A percentile compares a stretch with the other conserved stretches of the same genome.
Evolutionary conservation across 768 basidiomycete species (phyloP).

Genomic region (Lyophyllum decastes): DNA sequence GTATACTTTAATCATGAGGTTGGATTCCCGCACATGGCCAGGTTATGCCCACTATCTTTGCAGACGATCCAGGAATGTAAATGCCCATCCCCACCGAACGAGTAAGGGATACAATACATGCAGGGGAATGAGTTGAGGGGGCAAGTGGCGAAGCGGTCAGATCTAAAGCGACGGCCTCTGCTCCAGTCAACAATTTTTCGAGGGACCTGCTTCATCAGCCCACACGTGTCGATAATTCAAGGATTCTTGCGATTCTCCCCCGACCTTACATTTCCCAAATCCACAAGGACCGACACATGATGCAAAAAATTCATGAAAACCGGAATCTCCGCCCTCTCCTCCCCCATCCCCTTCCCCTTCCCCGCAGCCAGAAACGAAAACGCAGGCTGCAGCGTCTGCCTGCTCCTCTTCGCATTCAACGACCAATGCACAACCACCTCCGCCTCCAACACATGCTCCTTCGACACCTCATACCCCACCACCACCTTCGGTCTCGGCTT

Average conservation of each 20-base stretch:
- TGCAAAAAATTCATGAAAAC: neutral
- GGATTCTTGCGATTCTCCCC: neutral
- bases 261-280: neutral
- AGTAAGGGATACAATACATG: too few relatives aligned
- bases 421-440: neutral
- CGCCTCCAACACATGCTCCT: neutral
- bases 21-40: neutral
- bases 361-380: neutral
- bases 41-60: too few relatives aligned
- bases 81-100: neutral
- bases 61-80: too few relatives aligned
- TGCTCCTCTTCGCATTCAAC: neutral
- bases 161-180: too few relatives aligned
- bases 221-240: too few relatives aligned
- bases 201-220: too few relatives aligned
- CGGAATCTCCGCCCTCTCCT: neutral
- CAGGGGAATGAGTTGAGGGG: too few relatives aligned
- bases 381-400: neutral
- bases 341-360: neutral
- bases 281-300: neutral
- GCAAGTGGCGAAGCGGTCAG: too few relatives aligned
- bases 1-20: too few relatives aligned
- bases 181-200: too few relatives aligned
- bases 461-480: neutral
- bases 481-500: neutral